These are phyloP conservation scores for Olyra latifolia DNA, from an alignment of 176 grass and related monocot genomes.

Conservation along the genomic window DNA sequence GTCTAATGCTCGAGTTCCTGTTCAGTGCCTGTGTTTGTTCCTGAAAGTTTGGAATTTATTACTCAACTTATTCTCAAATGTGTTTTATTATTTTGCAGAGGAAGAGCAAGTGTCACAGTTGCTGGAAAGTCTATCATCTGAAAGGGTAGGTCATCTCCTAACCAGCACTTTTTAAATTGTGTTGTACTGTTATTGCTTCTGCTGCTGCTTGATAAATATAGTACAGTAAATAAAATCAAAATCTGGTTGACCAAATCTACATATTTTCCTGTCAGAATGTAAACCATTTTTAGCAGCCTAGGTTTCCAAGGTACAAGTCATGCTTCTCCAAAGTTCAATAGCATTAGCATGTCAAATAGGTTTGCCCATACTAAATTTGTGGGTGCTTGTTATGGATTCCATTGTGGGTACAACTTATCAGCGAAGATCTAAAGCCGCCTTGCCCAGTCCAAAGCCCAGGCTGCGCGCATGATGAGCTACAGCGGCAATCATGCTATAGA, in stretches of 20 bases:
- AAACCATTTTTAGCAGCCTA: neutral
- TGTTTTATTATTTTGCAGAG: slow-evolving; percentile 51
- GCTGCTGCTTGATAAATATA: slow-evolving; percentile 17
- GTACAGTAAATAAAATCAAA: neutral
- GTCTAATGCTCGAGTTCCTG: neutral
- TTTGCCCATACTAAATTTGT: neutral
- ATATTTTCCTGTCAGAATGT: slow-evolving; percentile 4
- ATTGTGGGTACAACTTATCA: no score
- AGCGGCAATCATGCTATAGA: no score
- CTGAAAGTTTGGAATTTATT: neutral
- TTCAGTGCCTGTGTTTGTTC: neutral
- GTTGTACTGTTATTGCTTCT: neutral
- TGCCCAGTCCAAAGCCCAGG: no score
- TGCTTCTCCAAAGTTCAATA: neutral
- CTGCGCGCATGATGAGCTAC: no score
- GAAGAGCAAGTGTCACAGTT: slow-evolving; percentile 53
- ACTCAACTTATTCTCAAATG: neutral
- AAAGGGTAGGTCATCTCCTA: slow-evolving; percentile 58
- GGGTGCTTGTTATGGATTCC: neutral
- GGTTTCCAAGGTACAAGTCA: neutral
- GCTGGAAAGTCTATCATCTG: slow-evolving; percentile 60
- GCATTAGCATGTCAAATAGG: neutral
- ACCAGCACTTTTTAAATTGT: neutral
- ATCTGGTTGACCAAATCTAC: neutral
- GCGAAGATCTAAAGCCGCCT: no score